Evolutionary conservation across 495 filamentous ascomycete genomes (phyloP).

Genomic region (Penicillium diatomitis): DNA sequence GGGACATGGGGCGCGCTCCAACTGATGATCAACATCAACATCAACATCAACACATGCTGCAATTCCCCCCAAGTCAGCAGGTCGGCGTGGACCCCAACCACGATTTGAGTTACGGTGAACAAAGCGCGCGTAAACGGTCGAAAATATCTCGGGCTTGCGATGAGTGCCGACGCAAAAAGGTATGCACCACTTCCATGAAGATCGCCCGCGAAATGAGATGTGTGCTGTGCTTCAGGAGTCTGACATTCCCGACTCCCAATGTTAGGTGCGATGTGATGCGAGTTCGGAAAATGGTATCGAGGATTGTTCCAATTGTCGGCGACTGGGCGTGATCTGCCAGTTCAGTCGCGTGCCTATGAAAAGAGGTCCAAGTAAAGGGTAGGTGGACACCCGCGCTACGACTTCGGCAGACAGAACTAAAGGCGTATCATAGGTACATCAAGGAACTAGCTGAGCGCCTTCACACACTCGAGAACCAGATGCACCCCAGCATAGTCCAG

Average conservation of each 20-base stretch:
- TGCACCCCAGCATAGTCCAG: conserved; percentile 39
- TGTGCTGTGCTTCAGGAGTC: too few species aligned
- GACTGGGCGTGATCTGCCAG: conserved; percentile 66
- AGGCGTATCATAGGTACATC: conserved; percentile 58
- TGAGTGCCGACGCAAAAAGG: conserved; percentile 91
- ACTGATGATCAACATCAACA: conserved; percentile 38
- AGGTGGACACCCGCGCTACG: conserved; percentile 15
- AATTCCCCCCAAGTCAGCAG: conserved; percentile 40
- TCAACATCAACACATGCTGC: conserved; percentile 40
- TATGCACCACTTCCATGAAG: conserved; percentile 13
- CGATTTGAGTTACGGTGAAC: conserved; percentile 45
- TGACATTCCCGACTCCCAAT: background rate
- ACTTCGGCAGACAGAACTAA: conserved; percentile 13
- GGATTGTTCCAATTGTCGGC: conserved; percentile 78
- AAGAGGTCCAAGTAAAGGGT: conserved; percentile 92
- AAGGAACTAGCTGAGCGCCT: conserved; percentile 90
- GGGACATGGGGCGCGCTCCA: conserved; percentile 32
- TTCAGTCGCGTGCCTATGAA: conserved; percentile 95
- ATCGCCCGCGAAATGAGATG: too few species aligned
- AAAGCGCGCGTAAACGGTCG: conserved; percentile 69
- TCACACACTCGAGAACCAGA: conserved; percentile 68
- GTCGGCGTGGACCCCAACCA: conserved; percentile 44
- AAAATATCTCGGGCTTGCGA: conserved; percentile 94
- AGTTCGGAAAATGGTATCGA: conserved; percentile 68
- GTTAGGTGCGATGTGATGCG: conserved; percentile 82